Base-by-base conservation (phyloP, 2,329 filamentous ascomycete genomes). In the Fusarium annulatum region DNA sequence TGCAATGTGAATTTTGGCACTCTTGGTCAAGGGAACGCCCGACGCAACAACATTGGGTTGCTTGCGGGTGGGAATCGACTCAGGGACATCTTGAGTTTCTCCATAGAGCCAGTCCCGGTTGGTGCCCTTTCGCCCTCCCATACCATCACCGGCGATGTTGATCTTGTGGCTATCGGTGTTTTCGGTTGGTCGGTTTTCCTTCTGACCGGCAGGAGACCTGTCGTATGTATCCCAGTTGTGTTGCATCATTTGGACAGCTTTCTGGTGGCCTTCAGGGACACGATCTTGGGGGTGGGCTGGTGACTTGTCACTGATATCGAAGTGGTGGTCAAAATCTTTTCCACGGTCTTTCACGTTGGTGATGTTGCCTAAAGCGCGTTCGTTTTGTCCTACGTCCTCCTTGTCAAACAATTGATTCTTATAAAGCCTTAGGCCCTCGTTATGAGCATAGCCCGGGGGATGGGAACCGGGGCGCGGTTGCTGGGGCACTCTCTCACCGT, bases 241-340 rank as follows among this genome's bases (percentile, higher is more conserved):
- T 76, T 93, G 89, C 90, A 94, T 92, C 86, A 90, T 92, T 82
- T 93, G 91, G 60, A 93, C 88, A 7, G 88, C 91, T 83, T 94
- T 94, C 81, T 89, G 87, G 73, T 89, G 89, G 71, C 90, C 89
- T 61, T 90, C 87, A 58, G 87, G 81, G 26, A 90, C 79, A 26
- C 83, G 84, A 78, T 85, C 81, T 78, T 81, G 82, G 41, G 82
- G 75, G 61, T 85, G 81, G 15, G 83, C 84, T 39, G 90, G 89
- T 68, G 90, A 90, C 45, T 90, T 86, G 80, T 97, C 94, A 11
- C 87, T 86, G 85, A 97, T 91, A 58, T 87, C 86, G 85, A 95
- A 97, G 77, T 97, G 94, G 26, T 91, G 82, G 55, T 91, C 91
- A 76, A 97, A 95, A 80, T 94, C 90, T 82, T 95, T 94, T 78